phyloP scores from a whole-genome alignment of 2,329 filamentous ascomycete species.

The Chrysoporthe austroafricana region DNA sequence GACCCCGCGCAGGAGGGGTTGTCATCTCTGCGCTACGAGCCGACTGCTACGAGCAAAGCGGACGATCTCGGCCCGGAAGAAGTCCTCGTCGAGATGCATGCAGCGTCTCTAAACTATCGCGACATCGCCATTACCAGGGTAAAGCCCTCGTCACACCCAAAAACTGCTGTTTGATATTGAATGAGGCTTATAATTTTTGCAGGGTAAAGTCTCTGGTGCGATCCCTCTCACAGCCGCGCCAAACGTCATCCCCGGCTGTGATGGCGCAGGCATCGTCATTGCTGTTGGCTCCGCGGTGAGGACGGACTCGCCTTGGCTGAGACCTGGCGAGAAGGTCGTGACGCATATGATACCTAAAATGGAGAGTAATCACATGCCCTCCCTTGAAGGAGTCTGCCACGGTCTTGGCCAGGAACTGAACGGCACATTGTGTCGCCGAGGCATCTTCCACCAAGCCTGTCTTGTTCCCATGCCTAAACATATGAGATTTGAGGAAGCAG shows the following conservation, averaged over 20 bases:
- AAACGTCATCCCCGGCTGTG: conserved; percentile 40
- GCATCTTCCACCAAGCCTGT: conserved; percentile 59
- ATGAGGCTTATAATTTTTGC: conserved; percentile 29
- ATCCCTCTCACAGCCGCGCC: conserved; percentile 27
- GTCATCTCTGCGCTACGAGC: conserved; percentile 15
- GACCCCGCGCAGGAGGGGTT: conserved; percentile 20
- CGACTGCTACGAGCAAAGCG: conserved; percentile 1
- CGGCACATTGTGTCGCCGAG: conserved; percentile 62
- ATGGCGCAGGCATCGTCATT: conserved; percentile 49
- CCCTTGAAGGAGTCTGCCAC: conserved; percentile 37
- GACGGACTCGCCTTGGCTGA: conserved; percentile 32
- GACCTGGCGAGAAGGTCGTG: conserved; percentile 60
- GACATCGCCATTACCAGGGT: conserved; percentile 48
- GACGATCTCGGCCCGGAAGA: conserved; percentile 57
- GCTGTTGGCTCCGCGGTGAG: conserved; percentile 56
- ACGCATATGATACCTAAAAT: conserved; percentile 46
- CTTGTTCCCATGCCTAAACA: conserved; percentile 56
- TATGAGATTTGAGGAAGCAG: conserved; percentile 43
- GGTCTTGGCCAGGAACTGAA: conserved; percentile 62
- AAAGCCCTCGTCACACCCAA: not conserved
- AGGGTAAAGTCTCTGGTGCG: conserved; percentile 16
- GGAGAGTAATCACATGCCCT: conserved; percentile 28
- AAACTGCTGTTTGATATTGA: conserved; percentile 25
- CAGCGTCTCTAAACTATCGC: conserved; percentile 53
- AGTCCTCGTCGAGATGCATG: conserved; percentile 62